These are phyloP conservation scores for Hypoxylon crocopeplum DNA, from an alignment of 495 filamentous ascomycete species.

Conservation along the genomic window DNA sequence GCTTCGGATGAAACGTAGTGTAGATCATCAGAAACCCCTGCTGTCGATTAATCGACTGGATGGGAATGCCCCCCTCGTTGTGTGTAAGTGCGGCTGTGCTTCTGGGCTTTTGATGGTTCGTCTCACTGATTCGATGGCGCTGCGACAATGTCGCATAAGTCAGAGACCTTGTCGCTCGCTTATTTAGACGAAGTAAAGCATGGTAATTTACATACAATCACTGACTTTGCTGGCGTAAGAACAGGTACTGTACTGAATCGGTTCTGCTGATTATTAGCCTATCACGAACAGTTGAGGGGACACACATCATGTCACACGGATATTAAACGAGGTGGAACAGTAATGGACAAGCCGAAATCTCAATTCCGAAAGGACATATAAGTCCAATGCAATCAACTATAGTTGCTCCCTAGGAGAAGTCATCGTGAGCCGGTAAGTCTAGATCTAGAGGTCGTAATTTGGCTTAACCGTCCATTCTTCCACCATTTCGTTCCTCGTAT, in stretches of 20 bases:
- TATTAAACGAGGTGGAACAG: not conserved
- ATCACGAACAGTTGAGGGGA: too few relatives aligned
- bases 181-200: too few relatives aligned
- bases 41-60: slow-evolving; percentile 30
- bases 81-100: slow-evolving; percentile 28
- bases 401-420: slow-evolving; percentile 13
- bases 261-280: too few relatives aligned
- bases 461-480: not conserved
- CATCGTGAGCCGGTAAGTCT: slow-evolving; percentile 7
- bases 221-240: too few relatives aligned
- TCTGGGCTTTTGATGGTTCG: slow-evolving; percentile 11
- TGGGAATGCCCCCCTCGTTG: not conserved
- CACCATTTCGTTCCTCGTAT: not conserved
- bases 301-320: too few relatives aligned
- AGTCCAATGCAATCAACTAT: slow-evolving; percentile 25
- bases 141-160: not conserved
- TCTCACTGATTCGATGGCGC: slow-evolving; percentile 12
- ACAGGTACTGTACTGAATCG: too few relatives aligned
- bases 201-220: too few relatives aligned
- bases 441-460: slow-evolving; percentile 16
- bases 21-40: slow-evolving; percentile 24
- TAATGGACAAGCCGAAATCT: not conserved
- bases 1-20: slow-evolving; percentile 28
- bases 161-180: not conserved
- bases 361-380: slow-evolving; percentile 6